Conservation (phyloP, 2,329 filamentous ascomycete species). For the Fusarium euwallaceae region DNA sequence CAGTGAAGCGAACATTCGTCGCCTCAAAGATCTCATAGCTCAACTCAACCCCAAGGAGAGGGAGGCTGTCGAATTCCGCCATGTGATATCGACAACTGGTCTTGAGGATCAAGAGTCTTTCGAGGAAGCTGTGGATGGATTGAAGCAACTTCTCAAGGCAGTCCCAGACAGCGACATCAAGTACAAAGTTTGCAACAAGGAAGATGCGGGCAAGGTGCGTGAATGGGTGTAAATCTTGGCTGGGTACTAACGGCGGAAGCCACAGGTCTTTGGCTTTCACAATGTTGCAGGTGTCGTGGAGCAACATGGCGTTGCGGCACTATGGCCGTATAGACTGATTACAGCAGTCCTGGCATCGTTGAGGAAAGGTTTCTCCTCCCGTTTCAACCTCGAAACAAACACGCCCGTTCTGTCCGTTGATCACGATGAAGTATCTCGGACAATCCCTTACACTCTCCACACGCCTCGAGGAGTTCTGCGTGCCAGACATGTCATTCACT, state of each 20-base stretch:
- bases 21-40: conserved; percentile 15
- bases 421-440: conserved; percentile 24
- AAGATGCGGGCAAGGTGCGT: conserved; percentile 34
- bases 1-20: conserved; percentile 44
- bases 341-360: conserved; percentile 56
- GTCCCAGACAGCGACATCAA: conserved; percentile 21
- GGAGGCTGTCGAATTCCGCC: conserved; percentile 28
- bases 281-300: conserved; percentile 50
- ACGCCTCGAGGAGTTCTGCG: conserved; percentile 61
- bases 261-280: conserved; percentile 17
- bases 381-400: conserved; percentile 53
- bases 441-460: conserved; percentile 54
- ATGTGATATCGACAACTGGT: conserved; percentile 17
- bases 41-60: conserved; percentile 6
- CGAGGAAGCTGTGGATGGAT: neutral
- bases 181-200: conserved; percentile 15
- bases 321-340: conserved; percentile 64
- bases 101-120: conserved; percentile 23
- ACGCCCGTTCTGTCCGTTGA: conserved; percentile 49
- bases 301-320: conserved; percentile 57
- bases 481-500: conserved; percentile 65
- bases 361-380: conserved; percentile 43
- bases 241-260: accelerated
- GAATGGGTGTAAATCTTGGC: accelerated
- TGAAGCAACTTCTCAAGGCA: conserved; percentile 16